Percentiles rank a stretch among this genome's conserved stretches.
Conservation (phyloP, 108 stramenopile genomes). For the Discostella stelligeroides region DNA sequence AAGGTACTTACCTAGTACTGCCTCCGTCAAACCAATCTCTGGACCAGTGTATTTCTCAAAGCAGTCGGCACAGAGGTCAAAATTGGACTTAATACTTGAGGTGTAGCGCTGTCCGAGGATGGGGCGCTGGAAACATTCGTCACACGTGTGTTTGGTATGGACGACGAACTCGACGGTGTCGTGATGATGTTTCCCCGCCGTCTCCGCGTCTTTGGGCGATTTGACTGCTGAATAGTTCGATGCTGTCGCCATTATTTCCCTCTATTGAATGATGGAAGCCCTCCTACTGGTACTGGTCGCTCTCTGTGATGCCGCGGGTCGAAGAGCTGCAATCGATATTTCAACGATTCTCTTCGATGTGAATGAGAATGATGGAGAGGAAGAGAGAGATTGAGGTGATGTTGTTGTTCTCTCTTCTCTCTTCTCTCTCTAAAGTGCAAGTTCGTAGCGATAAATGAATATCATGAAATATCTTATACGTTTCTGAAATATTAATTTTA, state of each 20-base stretch:
- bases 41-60: slow-evolving; percentile 62
- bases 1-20: slow-evolving; percentile 63
- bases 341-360: background rate
- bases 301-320: too few relatives aligned
- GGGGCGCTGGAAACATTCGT: slow-evolving; percentile 72
- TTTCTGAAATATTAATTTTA: too few relatives aligned
- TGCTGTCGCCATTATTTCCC: background rate
- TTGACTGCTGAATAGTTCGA: background rate
- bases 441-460: too few relatives aligned
- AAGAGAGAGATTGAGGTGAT: background rate
- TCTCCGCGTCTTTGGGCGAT: too few relatives aligned
- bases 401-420: background rate
- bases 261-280: background rate
- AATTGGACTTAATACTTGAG: slow-evolving; percentile 63
- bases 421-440: too few relatives aligned
- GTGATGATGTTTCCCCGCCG: background rate
- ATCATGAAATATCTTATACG: too few relatives aligned
- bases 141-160: slow-evolving; percentile 70
- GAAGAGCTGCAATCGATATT: background rate
- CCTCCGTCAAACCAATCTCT: slow-evolving; percentile 60
- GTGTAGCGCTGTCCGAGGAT: slow-evolving; percentile 82
- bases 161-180: slow-evolving; percentile 19
- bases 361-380: too few relatives aligned
- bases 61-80: slow-evolving; percentile 77
- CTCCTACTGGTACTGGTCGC: too few relatives aligned